A percentile compares a stretch with the other conserved stretches of the same genome.
Conservation (phyloP, 768 basidiomycete species). For the Tubosaeta sp. region DNA sequence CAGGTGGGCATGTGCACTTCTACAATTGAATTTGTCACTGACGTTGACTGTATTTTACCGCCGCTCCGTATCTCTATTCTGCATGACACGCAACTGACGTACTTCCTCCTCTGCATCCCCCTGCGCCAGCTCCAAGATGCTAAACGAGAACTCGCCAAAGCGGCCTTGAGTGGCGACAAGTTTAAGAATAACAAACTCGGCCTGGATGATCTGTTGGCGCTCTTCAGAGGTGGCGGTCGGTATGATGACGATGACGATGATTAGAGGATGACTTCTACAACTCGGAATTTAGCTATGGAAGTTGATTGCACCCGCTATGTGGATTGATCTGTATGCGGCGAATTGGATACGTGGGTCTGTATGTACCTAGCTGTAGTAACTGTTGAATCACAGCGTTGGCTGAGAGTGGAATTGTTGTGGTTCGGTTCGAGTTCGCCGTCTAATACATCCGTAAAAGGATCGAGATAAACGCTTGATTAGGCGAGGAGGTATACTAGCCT, state of each 20-base stretch:
- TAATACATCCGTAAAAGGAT: background rate
- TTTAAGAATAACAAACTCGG: conserved; percentile 80
- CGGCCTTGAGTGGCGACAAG: conserved; percentile 86
- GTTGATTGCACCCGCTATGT: no score
- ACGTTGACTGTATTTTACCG: background rate
- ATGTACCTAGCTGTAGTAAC: no score
- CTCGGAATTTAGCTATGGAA: background rate
- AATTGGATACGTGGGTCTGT: no score
- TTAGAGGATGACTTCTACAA: background rate
- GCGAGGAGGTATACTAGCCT: no score
- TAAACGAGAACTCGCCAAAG: conserved; percentile 80
- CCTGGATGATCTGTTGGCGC: conserved; percentile 78
- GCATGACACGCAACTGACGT: conserved; percentile 1
- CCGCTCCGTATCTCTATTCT: background rate
- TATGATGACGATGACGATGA: conserved; percentile 51
- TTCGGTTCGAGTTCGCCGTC: background rate
- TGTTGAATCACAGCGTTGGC: no score
- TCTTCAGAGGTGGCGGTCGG: conserved; percentile 59
- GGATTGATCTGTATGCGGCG: no score
- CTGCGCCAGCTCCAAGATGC: conserved; percentile 72
- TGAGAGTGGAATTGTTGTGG: background rate
- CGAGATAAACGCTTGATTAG: no score
- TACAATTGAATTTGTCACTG: background rate
- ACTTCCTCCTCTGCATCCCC: background rate
- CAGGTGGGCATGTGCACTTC: conserved; percentile 36